phyloP scores from a whole-genome alignment of 768 basidiomycete species.

The Suillus clintonianus region DNA sequence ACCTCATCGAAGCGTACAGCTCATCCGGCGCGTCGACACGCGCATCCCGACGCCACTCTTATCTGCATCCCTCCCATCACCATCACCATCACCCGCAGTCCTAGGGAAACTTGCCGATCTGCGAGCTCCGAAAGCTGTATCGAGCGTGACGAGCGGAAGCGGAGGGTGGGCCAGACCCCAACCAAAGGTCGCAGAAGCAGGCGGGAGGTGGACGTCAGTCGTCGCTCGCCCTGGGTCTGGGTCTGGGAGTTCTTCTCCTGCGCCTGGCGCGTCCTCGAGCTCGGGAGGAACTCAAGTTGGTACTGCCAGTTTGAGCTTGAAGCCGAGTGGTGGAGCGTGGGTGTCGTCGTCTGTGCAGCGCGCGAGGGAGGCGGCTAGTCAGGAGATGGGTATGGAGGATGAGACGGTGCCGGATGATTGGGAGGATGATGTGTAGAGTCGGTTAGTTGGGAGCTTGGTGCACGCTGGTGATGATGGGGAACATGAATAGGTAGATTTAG shows the following conservation, averaged over 20 bases:
- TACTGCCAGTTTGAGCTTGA: neutral
- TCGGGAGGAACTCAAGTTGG: neutral
- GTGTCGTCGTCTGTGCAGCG: constrained; percentile 21
- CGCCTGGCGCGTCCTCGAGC: neutral
- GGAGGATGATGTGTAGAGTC: constrained; percentile 50
- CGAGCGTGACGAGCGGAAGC: neutral
- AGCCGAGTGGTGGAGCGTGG: constrained; percentile 17
- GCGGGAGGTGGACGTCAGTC: constrained; percentile 21
- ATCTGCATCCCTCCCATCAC: neutral
- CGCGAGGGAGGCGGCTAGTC: constrained; percentile 2
- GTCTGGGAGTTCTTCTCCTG: constrained; percentile 4
- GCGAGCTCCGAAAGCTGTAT: constrained; percentile 29
- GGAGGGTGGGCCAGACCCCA: neutral
- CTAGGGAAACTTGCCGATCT: constrained; percentile 67
- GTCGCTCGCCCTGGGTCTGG: constrained; percentile 13
- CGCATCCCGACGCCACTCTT: constrained; percentile 74
- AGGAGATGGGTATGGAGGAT: neutral
- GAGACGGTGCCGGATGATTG: constrained; percentile 51
- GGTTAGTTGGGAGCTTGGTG: neutral
- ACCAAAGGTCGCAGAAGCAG: constrained; percentile 10
- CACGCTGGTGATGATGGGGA: neutral
- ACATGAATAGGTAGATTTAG: neutral
- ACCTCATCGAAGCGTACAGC: constrained; percentile 82
- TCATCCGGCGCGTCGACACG: constrained; percentile 81
- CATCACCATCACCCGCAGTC: constrained; percentile 24